Conservation (phyloP, 2,329 filamentous ascomycete species). For the Penicillium sp. region DNA sequence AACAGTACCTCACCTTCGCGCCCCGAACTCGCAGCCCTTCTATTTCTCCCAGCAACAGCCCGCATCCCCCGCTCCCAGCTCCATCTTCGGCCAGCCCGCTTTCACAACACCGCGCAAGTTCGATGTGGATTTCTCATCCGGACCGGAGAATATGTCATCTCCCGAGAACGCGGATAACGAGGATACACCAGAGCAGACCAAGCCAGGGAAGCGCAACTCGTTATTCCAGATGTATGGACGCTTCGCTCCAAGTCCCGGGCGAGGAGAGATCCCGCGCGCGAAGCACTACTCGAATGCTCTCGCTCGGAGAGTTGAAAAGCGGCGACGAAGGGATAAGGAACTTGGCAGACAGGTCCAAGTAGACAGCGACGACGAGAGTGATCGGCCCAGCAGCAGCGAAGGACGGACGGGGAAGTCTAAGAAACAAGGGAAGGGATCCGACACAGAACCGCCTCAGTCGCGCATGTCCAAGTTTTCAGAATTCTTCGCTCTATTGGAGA, state of each 20-base stretch:
- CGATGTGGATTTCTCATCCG: conserved; percentile 47
- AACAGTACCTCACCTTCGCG: conserved; percentile 44
- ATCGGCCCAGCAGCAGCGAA: conserved; percentile 37
- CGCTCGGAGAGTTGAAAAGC: conserved; percentile 46
- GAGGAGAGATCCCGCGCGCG: conserved; percentile 59
- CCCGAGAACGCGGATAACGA: conserved; percentile 46
- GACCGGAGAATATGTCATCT: conserved; percentile 45
- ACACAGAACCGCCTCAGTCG: conserved; percentile 24
- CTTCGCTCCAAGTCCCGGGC: conserved; percentile 52
- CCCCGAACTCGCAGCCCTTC: conserved; percentile 49
- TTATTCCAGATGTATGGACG: conserved; percentile 42
- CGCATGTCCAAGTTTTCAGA: conserved; percentile 42
- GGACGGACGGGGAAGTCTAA: conserved; percentile 30
- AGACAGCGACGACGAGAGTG: conserved; percentile 43
- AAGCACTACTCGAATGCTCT: conserved; percentile 46
- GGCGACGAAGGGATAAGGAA: conserved; percentile 46
- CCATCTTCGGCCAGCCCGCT: conserved; percentile 39
- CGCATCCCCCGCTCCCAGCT: conserved; percentile 29
- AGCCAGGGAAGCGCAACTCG: conserved; percentile 37
- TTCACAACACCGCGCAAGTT: conserved; percentile 50
- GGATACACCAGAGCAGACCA: conserved; percentile 43
- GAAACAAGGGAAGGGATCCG: conserved; percentile 17
- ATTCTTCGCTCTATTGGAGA: conserved; percentile 59
- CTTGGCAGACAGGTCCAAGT: conserved; percentile 41
- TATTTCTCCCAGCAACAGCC: conserved; percentile 44